Evolutionary conservation across 108 stramenopile genomes (phyloP), one percentile per base, ranked within the genome.

Genomic region (Nannochloropsis oceanica): DNA sequence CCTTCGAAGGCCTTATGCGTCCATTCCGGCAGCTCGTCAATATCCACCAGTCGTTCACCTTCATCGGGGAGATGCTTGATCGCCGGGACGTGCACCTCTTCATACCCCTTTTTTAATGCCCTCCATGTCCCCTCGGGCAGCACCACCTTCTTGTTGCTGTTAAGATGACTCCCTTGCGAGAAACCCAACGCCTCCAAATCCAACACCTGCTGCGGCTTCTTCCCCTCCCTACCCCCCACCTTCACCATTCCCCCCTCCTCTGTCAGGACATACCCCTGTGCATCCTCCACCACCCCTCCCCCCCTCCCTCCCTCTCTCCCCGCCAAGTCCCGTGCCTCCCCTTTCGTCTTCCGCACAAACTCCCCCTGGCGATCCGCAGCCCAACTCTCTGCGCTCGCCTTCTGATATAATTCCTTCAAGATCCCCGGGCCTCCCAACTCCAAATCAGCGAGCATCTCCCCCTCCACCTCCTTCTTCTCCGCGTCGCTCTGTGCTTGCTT

Each of bases 71-170:
- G 85, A 85, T 94, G 93, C 81, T 93, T 81, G 3, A 95, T 91
- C 12, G 99, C 97, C 13, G 99, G 99, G 82, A 99, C 98, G 88
- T 99, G 99, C 2, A 99, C 97, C 93, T 99, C 99, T 91, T 98
- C 97, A 90, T 98, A 99, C 12, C 97, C 99, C 73, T 94, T 93
- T 91, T 96, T 96, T 59, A 89, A 89, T 25, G 87, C 89, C 44
- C 87, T 90, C 97, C 97, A 98, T 11, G 95, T 94, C 83, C 93
- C 92, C 73, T 95, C 94, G 26, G 97, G 97, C 26, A 99, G 89
- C 73, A 91, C 92, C 83, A 96, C 96, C 25, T 93, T 91, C 85
- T 95, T 95, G 89, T 98, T 98, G 86, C 93, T 95, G 96, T 98
- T 98, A 12, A 94, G 94, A 84, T 95, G 95, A 11, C 94, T 90